Evolutionary conservation across 352 stramenopile species (phyloP).

Genomic region (Peronospora belbahrii): DNA sequence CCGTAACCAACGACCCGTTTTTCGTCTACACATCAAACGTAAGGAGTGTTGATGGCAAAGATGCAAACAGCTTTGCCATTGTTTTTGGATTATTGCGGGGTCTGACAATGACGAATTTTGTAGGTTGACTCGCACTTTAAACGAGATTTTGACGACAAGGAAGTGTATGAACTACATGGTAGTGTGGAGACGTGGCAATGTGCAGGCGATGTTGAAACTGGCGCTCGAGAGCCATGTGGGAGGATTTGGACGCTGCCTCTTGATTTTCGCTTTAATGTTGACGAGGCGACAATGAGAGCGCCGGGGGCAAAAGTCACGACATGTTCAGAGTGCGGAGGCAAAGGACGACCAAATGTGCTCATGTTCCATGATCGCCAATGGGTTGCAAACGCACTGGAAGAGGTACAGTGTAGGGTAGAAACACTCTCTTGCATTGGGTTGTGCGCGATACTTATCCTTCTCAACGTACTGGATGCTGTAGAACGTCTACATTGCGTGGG

Average conservation of each 20-base stretch:
- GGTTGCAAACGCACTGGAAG: conserved; percentile 60
- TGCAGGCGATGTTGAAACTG: conserved; percentile 42
- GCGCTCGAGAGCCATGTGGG: conserved; percentile 29
- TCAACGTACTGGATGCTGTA: conserved; percentile 5
- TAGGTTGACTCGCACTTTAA: conserved; percentile 86
- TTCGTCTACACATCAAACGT: conserved; percentile 92
- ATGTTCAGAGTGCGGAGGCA: conserved; percentile 50
- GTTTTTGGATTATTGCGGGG: neutral
- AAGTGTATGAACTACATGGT: conserved; percentile 87
- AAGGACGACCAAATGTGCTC: conserved; percentile 79
- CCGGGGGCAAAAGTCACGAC: conserved; percentile 25
- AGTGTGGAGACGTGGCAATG: conserved; percentile 78
- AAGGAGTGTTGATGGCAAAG: neutral
- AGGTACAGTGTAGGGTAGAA: conserved; percentile 27
- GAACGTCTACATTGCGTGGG: conserved; percentile 67
- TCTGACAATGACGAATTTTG: neutral
- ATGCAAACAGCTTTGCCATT: neutral
- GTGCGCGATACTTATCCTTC: neutral
- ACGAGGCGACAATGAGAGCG: conserved; percentile 57
- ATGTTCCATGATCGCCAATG: conserved; percentile 89
- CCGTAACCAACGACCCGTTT: conserved; percentile 60
- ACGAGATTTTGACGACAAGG: conserved; percentile 54
- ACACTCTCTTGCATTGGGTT: neutral
- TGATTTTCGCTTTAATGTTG: conserved; percentile 54
- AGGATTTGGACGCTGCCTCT: conserved; percentile 48